A percentile compares a stretch with the other conserved stretches of the same genome.
phyloP scores from a whole-genome alignment of 1,284 basidiomycete genomes.

The Trametes hirsuta region DNA sequence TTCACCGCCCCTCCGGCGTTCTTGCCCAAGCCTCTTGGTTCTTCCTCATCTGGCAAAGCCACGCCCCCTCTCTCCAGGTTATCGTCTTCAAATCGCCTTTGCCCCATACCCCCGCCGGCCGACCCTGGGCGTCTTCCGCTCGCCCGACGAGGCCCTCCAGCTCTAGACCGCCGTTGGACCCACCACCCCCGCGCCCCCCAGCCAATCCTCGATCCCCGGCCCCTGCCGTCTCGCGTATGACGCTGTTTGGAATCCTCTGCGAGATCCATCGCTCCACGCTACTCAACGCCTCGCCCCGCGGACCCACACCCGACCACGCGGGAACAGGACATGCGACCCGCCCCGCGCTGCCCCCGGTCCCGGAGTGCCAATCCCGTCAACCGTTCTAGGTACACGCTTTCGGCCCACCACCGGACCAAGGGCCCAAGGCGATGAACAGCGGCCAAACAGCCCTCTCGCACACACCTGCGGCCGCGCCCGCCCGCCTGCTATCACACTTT shows the following conservation, averaged over 20 bases:
- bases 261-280: no score
- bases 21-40: constrained; percentile 1
- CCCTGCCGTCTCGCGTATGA: neutral
- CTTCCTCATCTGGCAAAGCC: neutral
- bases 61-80: neutral
- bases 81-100: neutral
- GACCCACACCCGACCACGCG: neutral
- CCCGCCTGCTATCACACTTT: neutral
- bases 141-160: constrained; percentile 2
- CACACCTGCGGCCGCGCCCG: neutral
- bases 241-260: no score
- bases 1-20: constrained; percentile 5
- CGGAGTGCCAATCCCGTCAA: constrained; percentile 1
- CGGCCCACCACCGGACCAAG: neutral
- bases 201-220: constrained; percentile 12
- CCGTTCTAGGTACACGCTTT: neutral
- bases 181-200: neutral
- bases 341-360: constrained; percentile 1
- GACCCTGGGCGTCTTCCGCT: constrained; percentile 5
- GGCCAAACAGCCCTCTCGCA: neutral
- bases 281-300: no score
- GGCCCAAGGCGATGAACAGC: neutral
- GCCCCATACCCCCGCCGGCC: neutral
- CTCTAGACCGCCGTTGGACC: constrained; percentile 1
- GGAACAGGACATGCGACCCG: neutral